Evolutionary conservation across 495 filamentous ascomycete species (phyloP).

Genomic region (Melanomma pulvis-pyrius): DNA sequence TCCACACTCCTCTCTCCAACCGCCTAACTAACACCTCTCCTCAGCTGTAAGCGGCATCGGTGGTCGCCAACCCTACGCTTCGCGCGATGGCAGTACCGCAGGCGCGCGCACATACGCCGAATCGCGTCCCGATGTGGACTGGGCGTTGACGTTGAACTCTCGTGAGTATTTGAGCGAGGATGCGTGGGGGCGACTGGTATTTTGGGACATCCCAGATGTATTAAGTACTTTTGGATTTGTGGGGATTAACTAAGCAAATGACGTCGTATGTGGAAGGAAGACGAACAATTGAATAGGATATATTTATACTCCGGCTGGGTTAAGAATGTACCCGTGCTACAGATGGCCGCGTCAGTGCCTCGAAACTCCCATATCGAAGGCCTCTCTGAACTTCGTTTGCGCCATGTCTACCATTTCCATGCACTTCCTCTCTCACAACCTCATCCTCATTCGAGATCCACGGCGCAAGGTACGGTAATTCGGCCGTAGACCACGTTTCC

Average conservation of each 20-base stretch:
- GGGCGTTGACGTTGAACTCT: background rate
- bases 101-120: background rate
- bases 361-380: too few relatives aligned
- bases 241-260: too few relatives aligned
- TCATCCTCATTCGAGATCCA: background rate
- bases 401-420: too few relatives aligned
- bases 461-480: background rate
- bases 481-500: background rate
- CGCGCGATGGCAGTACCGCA: background rate
- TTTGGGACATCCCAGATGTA: too few relatives aligned
- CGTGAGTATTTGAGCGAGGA: background rate
- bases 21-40: background rate
- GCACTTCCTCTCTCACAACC: background rate
- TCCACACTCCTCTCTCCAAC: too few relatives aligned
- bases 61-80: background rate
- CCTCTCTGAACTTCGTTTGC: too few relatives aligned
- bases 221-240: too few relatives aligned
- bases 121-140: background rate
- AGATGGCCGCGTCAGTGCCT: too few relatives aligned
- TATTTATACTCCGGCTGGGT: too few relatives aligned
- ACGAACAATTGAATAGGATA: too few relatives aligned
- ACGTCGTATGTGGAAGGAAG: too few relatives aligned
- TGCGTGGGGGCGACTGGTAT: background rate
- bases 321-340: too few relatives aligned
- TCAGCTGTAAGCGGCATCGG: background rate